Base-by-base conservation (phyloP, 2,329 filamentous ascomycete species). In the Penicillium sp. region DNA sequence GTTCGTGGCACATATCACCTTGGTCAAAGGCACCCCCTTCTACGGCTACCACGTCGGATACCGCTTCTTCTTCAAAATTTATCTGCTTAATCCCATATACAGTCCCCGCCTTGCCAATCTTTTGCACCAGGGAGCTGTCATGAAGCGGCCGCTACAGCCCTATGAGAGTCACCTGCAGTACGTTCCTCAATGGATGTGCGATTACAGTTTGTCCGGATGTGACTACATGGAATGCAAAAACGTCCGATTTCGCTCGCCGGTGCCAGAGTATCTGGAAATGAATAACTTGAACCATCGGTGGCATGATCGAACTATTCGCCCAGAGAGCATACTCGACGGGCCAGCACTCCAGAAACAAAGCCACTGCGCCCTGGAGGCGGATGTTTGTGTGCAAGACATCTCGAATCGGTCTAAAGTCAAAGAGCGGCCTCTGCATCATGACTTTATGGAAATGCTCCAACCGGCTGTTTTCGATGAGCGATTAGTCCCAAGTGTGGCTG, bases 121-220 rank as follows among this genome's bases (percentile, higher is more conserved):
- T 41, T 79, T 99, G 34, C 86, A 90, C 15, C 91, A 96, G 71
- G 94, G 94, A 7, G 88, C 88, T 24, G 86, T 99, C 36, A 84
- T 97, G 83, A 90, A 90, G 67, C 84, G 83, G 52, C 81, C 84
- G 20, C 88, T 99, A 36, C 93, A 97, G 66, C 93, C 94, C 0
- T 96, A 94, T 67, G 94, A 99, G 73, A 91, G 90, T 15, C 95
- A 99, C 69, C 72, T 97, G 55, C 91, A 96, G 67, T 97, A 92
- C 68, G 76, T 97, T 7, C 80, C 94, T 8, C 95, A 99, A 73
- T 99, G 95, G 84, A 97, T 99, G 94, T 89, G 88, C 58, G 95
- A 99, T 70, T 99, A 95, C 78, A 99, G 97, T 68, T 78, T 99
- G 60, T 97, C 96, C 69, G 95, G 95, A 6, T 99, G 94, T 68